Base-by-base conservation (phyloP, 1,139 yeast genomes). In the Wickerhamomyces sp. region DNA sequence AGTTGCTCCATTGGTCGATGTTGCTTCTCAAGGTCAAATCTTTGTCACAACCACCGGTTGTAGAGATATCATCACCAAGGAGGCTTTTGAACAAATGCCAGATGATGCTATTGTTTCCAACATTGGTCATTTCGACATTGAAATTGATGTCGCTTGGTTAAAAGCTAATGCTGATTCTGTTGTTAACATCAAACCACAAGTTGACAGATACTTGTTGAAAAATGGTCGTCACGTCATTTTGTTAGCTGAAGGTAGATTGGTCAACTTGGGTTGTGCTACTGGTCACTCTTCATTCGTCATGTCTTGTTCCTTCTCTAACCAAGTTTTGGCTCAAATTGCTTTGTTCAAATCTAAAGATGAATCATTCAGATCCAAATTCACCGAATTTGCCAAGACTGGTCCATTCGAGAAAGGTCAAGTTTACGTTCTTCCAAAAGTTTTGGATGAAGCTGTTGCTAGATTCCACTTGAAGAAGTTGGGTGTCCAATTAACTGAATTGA, bases 261-360 rank as follows among this genome's bases (percentile, higher is more conserved):
- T 91, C 66, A 91, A 91, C 89, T 79, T 91, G 68, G 99, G 99
- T 59, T 93, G 98, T 75, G 99, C 98, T 65, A 93, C 98, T 62
- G 99, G 99, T 64, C 99, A 91, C 78, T 85, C 98, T 42, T 88
- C 97, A 36, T 91, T 91, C 64, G 98, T 91, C 64, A 91, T 91
- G 99, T 89, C 97, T 49, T 91, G 98, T 77, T 91, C 98, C 42
- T 91, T 91, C 95, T 87, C 97, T 57, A 91, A 91, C 85, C 99
- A 91, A 75, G 98, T 91, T 51, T 78, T 91, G 66, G 99, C 99
- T 57, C 99, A 91, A 78, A 89, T 93, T 61, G 99, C 98, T 60
- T 77, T 91, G 63, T 91, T 75, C 94, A 91, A 89, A 70, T 81
- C 95, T 58, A 63, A 83, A 47, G 89, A 91, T 70, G 72, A 66